Conservation (phyloP, 2,329 filamentous ascomycete genomes). For the Aspergillus amoenus region DNA sequence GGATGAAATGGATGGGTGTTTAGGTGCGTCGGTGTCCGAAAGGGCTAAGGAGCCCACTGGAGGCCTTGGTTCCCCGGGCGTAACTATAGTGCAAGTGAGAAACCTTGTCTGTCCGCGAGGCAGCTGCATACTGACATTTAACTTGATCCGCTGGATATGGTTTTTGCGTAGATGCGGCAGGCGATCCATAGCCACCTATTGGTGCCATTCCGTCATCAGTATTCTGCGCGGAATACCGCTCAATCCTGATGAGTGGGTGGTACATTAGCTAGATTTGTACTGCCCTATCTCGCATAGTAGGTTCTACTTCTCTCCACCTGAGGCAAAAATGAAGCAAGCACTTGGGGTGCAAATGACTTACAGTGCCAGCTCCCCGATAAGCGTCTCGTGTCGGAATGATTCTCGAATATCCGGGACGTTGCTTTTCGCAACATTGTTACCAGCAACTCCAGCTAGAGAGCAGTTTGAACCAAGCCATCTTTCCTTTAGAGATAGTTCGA, state of each 20-base stretch:
- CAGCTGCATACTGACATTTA: neutral
- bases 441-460: slow-evolving; percentile 72
- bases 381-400: slow-evolving; percentile 83
- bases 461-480: slow-evolving; percentile 85
- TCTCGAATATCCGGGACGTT: slow-evolving; percentile 94
- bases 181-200: neutral
- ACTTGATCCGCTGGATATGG: neutral
- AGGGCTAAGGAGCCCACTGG: neutral
- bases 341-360: slow-evolving; percentile 43
- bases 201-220: neutral
- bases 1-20: neutral
- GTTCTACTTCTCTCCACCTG: neutral
- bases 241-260: slow-evolving; percentile 3
- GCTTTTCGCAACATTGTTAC: slow-evolving; percentile 92
- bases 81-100: neutral
- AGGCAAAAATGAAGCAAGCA: neutral
- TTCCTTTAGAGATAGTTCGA: slow-evolving; percentile 83
- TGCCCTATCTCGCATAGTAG: neutral
- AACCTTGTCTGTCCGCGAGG: neutral
- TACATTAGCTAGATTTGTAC: neutral
- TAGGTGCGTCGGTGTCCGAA: neutral
- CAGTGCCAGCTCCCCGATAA: slow-evolving; percentile 81
- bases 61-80: neutral
- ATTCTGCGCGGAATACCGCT: slow-evolving; percentile 6
- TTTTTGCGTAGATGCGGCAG: neutral